Evolutionary conservation across 2,329 filamentous ascomycete species (phyloP).

Genomic region (Neobulgaria alba): DNA sequence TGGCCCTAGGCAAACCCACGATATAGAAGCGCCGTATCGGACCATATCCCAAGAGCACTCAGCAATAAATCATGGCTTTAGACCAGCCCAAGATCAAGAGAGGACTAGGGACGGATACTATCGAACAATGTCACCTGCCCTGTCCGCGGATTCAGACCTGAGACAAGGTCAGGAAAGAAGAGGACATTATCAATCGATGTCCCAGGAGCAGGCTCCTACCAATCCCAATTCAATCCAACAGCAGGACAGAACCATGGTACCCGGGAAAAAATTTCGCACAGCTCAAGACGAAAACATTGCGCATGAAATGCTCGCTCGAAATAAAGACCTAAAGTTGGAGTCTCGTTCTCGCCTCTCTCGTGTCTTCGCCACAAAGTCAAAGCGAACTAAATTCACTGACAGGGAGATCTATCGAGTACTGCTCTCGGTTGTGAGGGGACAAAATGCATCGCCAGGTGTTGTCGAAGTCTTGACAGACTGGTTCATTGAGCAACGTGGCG

Average conservation of each 20-base stretch:
- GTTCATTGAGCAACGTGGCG: slow-evolving; percentile 6
- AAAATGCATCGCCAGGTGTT: slow-evolving; percentile 14
- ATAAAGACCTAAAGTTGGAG: slow-evolving; percentile 17
- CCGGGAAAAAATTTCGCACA: slow-evolving; percentile 10
- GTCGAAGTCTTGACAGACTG: slow-evolving; percentile 9
- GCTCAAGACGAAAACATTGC: slow-evolving; percentile 11
- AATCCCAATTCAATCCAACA: background rate
- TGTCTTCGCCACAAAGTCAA: slow-evolving; percentile 7
- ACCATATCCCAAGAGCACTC: too few species aligned
- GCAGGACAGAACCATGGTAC: too few species aligned
- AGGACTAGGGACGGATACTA: too few species aligned
- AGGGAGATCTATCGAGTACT: slow-evolving; percentile 14
- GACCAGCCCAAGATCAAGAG: too few species aligned
- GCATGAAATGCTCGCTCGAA: slow-evolving; percentile 12
- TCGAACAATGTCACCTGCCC: too few species aligned
- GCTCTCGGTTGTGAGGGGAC: slow-evolving; percentile 8
- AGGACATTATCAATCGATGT: too few species aligned
- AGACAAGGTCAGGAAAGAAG: too few species aligned
- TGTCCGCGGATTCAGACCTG: too few species aligned
- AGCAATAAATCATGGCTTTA: too few species aligned
- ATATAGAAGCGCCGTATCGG: too few species aligned
- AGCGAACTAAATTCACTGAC: slow-evolving; percentile 11
- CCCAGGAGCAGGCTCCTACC: too few species aligned
- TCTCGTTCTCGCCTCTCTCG: slow-evolving; percentile 6
- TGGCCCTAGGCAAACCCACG: too few species aligned